Percentiles rank a stretch among this genome's conserved stretches.
Evolutionary conservation across 1,139 yeast species (phyloP).

Genomic region (Hyphopichia burtonii): DNA sequence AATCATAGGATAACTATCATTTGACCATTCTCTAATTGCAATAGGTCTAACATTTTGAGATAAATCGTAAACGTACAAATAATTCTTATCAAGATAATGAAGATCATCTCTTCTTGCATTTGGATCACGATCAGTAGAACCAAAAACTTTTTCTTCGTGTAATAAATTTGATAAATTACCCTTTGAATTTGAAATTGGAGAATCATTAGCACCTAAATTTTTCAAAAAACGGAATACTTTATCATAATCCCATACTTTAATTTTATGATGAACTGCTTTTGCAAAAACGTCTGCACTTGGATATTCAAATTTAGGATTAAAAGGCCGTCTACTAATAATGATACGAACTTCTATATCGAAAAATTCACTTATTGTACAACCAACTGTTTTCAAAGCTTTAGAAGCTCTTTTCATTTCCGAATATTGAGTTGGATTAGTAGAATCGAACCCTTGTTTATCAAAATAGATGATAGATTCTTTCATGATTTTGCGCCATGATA

Average conservation of each 20-base stretch:
- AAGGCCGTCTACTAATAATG: conserved; percentile 63
- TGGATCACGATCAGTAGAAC: conserved; percentile 89
- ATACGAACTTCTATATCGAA: conserved; percentile 80
- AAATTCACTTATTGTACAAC: conserved; percentile 69
- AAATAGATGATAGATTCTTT: conserved; percentile 73
- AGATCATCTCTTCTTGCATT: conserved; percentile 81
- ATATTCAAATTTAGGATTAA: conserved; percentile 21
- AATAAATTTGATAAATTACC: conserved; percentile 62
- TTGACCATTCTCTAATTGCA: conserved; percentile 77
- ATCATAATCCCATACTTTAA: conserved; percentile 87
- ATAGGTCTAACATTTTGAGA: conserved; percentile 80
- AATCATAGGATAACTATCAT: conserved; percentile 42
- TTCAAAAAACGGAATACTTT: conserved; percentile 79
- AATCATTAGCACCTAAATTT: conserved; percentile 55
- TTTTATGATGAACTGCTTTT: conserved; percentile 57
- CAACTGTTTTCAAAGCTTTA: conserved; percentile 54
- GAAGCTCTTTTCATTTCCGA: conserved; percentile 55
- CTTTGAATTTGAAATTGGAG: conserved; percentile 12
- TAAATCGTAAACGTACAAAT: conserved; percentile 77
- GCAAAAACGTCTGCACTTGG: conserved; percentile 62
- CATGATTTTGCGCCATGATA: conserved; percentile 79
- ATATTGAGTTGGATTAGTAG: conserved; percentile 40
- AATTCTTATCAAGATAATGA: conserved; percentile 67
- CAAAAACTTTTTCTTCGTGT: conserved; percentile 80
- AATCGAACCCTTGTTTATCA: conserved; percentile 62